Evolutionary conservation across 2,329 filamentous ascomycete genomes (phyloP).

Genomic region (Macroventuria anomochaeta): DNA sequence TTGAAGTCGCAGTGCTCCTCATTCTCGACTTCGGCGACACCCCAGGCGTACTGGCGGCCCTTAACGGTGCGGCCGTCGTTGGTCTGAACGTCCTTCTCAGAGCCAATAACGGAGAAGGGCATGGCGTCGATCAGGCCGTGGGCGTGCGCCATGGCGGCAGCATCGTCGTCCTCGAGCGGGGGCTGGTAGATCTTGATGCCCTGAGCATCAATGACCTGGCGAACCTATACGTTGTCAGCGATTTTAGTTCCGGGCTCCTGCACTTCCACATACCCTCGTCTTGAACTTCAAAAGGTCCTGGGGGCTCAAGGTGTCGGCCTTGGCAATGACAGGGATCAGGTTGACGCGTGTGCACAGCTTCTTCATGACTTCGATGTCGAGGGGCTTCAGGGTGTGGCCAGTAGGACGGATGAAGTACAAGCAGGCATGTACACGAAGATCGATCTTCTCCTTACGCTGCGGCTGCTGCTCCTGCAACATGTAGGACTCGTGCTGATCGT

Average conservation of each 20-base stretch:
- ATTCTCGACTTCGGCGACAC: slow-evolving; percentile 99
- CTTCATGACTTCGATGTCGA: slow-evolving; percentile 99
- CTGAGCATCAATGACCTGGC: slow-evolving; percentile 94
- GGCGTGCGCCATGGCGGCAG: slow-evolving; percentile 92
- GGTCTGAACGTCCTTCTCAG: slow-evolving; percentile 98
- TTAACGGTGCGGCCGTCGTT: slow-evolving; percentile 96
- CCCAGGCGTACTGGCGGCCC: slow-evolving; percentile 98
- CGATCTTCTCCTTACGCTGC: slow-evolving; percentile 97
- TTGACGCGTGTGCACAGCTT: slow-evolving; percentile 97
- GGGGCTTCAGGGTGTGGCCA: slow-evolving; percentile 95
- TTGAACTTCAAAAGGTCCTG: slow-evolving; percentile 93
- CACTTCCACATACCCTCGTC: slow-evolving; percentile 72
- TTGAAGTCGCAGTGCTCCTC: slow-evolving; percentile 99
- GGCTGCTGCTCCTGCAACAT: slow-evolving; percentile 99
- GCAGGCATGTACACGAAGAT: slow-evolving; percentile 97
- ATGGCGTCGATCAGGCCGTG: slow-evolving; percentile 94
- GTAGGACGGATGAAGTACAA: slow-evolving; percentile 99
- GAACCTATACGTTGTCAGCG: slow-evolving; percentile 67
- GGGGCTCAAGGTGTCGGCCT: slow-evolving; percentile 96
- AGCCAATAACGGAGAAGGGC: slow-evolving; percentile 98
- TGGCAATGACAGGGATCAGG: slow-evolving; percentile 96
- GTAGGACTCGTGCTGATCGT: slow-evolving; percentile 99
- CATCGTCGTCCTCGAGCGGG: slow-evolving; percentile 96
- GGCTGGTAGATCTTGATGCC: slow-evolving; percentile 99
- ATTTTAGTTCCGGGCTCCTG: background rate